A percentile compares a stretch with the other conserved stretches of the same genome.
phyloP scores from a whole-genome alignment of 371 early-diverging fungal genomes.

The Mortierella sp. region DNA sequence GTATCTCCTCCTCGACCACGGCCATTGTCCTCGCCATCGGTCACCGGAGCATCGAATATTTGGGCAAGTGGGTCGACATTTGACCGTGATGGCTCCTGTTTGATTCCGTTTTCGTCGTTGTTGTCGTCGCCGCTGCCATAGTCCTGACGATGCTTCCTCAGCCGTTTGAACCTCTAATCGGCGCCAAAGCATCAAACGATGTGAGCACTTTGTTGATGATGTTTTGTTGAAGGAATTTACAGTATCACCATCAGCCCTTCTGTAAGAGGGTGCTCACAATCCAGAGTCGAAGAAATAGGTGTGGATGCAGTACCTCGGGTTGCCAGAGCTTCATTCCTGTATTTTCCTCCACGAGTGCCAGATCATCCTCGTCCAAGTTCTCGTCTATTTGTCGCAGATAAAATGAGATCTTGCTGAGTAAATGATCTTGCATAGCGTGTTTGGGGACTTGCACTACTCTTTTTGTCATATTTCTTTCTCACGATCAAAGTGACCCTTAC shows the following conservation, averaged over 20 bases:
- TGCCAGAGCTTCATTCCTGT: slow-evolving; percentile 75
- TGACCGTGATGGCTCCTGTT: slow-evolving; percentile 53
- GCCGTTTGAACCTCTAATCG: slow-evolving; percentile 72
- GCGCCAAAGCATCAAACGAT: neutral
- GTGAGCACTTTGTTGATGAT: neutral
- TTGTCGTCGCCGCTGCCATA: slow-evolving; percentile 57
- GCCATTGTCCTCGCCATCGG: slow-evolving; percentile 63
- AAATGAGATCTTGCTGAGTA: slow-evolving; percentile 7
- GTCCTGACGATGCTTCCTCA: slow-evolving; percentile 76
- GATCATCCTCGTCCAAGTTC: slow-evolving; percentile 88
- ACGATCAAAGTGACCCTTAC: slow-evolving; percentile 45
- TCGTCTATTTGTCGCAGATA: slow-evolving; percentile 66
- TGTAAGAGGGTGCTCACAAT: neutral
- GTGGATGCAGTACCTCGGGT: slow-evolving; percentile 59
- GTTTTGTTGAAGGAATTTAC: neutral
- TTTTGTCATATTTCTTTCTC: neutral
- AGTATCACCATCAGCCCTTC: neutral
- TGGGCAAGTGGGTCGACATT: neutral
- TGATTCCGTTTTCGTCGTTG: neutral
- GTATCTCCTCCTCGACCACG: slow-evolving; percentile 57
- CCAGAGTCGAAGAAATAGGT: neutral
- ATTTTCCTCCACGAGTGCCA: slow-evolving; percentile 88
- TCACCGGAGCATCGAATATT: slow-evolving; percentile 52
- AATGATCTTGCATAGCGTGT: slow-evolving; percentile 41
- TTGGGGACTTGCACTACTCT: neutral